Base-by-base conservation (phyloP, 2,329 filamentous ascomycete genomes). In the Graphiopsis chlorocephala region DNA sequence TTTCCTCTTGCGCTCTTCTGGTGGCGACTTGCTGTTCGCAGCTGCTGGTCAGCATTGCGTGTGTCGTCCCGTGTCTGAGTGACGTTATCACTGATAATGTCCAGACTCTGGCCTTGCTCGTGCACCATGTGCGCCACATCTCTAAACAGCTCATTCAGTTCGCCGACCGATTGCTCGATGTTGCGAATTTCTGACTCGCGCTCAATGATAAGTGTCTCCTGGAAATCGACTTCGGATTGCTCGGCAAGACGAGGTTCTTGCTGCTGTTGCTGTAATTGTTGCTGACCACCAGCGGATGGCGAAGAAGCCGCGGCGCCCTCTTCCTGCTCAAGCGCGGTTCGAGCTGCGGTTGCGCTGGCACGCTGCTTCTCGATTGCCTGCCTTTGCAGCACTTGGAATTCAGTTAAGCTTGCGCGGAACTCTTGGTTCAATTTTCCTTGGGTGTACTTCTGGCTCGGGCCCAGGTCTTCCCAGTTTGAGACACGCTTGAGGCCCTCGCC, bases 111-210 rank as follows among this genome's bases (percentile, higher is more conserved):
- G 59, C 95, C 95, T 80, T 99, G 95, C 79, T 98, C 94, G 67
- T 88, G 88, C 59, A 99, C 93, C 77, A 99, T 97, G 77, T 97
- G 93, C 55, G 94, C 95, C n/a, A 99, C 93, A 81, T 99, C 94
- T 68, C 93, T 86, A 83, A 99, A 99, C 50, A 99, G 85, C 74
- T 98, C 95, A 73, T 99, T 99, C 68, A 99, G 82, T 74, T 99
- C 95, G 63, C 91, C 91, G 7, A 99, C 95, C 63, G 91, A 93
- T 78, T 97, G 93, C 80, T 98, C 95, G 73, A 99, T 99, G 76
- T 96, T 96, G 67, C 93, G 89, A 70, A 99, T 99, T 81, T 99
- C 95, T 64, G 92, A 88, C 78, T 99, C 95, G 62, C 96, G 93
- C 83, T 99, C 94, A 67, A 96, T 89, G 74, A 99, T 99, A 65